Evolutionary conservation across 306 rosid genomes (phyloP).

Genomic region (Glycine tomentella): DNA sequence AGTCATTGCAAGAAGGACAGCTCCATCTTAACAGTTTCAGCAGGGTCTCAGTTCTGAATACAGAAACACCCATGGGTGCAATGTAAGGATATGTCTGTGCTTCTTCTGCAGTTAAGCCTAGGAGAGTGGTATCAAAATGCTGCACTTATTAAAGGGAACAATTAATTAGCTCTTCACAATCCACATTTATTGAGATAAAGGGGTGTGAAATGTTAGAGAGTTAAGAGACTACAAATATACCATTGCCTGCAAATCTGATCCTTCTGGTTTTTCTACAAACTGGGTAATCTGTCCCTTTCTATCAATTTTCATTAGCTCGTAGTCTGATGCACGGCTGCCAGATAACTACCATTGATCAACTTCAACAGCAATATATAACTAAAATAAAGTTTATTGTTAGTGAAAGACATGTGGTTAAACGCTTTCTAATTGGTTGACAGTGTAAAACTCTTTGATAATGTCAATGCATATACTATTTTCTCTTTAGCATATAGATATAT

Average conservation of each 20-base stretch:
- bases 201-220: not conserved
- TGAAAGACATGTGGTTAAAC: too few relatives aligned
- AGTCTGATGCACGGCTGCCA: conserved; percentile 76
- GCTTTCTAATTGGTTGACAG: not conserved
- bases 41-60: conserved; percentile 77
- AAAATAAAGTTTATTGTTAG: not conserved
- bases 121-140: conserved; percentile 72
- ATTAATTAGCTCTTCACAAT: conserved; percentile 33
- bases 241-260: conserved; percentile 74
- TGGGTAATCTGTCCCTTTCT: conserved; percentile 59
- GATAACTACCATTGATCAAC: conserved; percentile 43
- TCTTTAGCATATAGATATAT: not conserved
- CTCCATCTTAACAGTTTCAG: conserved; percentile 71
- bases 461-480: not conserved
- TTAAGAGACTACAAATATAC: conserved; percentile 48
- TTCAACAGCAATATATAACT: conserved; percentile 28
- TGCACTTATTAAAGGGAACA: conserved; percentile 48
- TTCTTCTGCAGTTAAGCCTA: conserved; percentile 71
- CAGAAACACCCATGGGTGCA: conserved; percentile 90
- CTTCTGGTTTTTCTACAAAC: conserved; percentile 76
- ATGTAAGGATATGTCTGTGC: conserved; percentile 68
- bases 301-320: conserved; percentile 79
- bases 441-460: not conserved
- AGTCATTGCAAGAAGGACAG: conserved; percentile 78
- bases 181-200: not conserved